Evolutionary conservation across 2,329 filamentous ascomycete species (phyloP).

Genomic region (Calonectria naviculata): DNA sequence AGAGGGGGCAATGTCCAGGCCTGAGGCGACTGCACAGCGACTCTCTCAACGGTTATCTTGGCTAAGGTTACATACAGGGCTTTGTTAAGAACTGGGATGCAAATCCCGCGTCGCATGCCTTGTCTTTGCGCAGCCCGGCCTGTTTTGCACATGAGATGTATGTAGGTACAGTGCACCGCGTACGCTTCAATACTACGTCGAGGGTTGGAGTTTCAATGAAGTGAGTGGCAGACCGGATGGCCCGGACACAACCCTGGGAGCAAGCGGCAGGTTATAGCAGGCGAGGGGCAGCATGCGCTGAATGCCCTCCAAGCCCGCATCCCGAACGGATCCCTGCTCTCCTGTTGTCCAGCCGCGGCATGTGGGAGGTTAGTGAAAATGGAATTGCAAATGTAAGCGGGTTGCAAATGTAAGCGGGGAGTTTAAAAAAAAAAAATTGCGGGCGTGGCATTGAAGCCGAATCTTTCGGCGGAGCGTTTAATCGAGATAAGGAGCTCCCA

Average conservation of each 20-base stretch:
- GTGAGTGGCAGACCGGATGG: conserved; percentile 3
- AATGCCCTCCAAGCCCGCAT: background rate
- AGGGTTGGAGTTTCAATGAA: background rate
- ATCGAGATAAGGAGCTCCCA: conserved; percentile 1
- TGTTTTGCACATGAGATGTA: conserved; percentile 2
- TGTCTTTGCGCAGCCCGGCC: background rate
- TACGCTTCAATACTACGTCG: background rate
- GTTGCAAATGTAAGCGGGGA: background rate
- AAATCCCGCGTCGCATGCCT: conserved; percentile 4
- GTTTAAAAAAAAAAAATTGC: background rate
- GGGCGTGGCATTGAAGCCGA: background rate
- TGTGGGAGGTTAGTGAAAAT: background rate
- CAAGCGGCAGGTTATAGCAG: background rate
- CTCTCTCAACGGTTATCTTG: background rate
- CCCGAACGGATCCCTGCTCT: background rate
- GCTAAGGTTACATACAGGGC: conserved; percentile 13
- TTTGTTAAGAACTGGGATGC: background rate
- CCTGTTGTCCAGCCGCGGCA: background rate
- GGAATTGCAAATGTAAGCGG: no score
- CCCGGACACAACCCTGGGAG: background rate
- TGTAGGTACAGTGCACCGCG: conserved; percentile 1
- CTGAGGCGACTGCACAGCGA: background rate
- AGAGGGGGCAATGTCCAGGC: background rate
- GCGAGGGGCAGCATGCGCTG: background rate
- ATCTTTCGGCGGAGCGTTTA: background rate